Evolutionary conservation across 495 filamentous ascomycete genomes (phyloP), one percentile per base, ranked within the genome.

Genomic region (Penicillium odoratum): DNA sequence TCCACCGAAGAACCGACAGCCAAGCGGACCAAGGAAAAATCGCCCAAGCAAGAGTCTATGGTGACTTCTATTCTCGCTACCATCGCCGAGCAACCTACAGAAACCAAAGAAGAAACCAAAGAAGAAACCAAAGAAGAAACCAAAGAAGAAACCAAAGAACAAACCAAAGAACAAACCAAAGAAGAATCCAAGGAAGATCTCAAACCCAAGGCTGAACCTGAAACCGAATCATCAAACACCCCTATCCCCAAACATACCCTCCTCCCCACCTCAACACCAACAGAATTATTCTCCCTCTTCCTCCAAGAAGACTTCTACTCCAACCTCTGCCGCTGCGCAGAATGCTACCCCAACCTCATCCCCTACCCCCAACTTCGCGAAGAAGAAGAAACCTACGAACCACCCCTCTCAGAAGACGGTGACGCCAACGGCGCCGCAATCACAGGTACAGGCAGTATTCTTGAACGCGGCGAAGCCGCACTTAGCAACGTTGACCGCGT

Each of bases 331-430:
- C 91, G 79, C 59, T 98, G 94, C 72, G 64, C 85, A 40, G 71
- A 76, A 3, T 96, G 91, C 74, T 97, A 89, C 76, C 86, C 88
- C 0, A 77, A 84, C 30, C 84, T 98, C 5, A 69, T 74, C 1
- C 69, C 75, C 0, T 84, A 94, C 76, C 84, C 81, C 0, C 85
- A 93, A 58, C 88, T 98, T 40, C 85, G 96, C 33, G 93, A 98
- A 71, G 90, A 94, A 74, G 94, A 98, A 80, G 89, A 93, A 4
- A 85, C 82, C 28, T 98, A 98, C 73, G 90, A 96, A 58, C 94
- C 93, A 0, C 92, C 93, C 0, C 72, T 96, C 11, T 94, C 91
- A 16, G 77, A 83, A 28, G 78, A 79, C 55, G 81, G 76, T 25
- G 51, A 72, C 0, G 69, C 30, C 30, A 36, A 73, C 34, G 72